These are phyloP conservation scores for Sphagnum fallax DNA, from an alignment of 228 moss, liverwort and hornwort genomes.

Conservation along the genomic window DNA sequence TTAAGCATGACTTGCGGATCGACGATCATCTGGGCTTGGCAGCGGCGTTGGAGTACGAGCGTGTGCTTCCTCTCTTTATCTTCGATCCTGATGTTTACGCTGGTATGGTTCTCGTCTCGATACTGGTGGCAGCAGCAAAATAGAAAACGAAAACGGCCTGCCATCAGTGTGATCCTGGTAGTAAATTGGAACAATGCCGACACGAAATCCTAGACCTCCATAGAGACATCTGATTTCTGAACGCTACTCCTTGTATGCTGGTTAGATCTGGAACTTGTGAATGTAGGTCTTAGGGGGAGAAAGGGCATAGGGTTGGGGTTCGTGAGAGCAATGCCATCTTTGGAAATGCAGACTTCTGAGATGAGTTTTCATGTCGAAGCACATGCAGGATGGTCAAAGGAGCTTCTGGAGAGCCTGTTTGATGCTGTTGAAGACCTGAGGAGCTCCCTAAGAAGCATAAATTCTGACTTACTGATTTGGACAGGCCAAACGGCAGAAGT, in stretches of 20 bases:
- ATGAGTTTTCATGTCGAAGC: not conserved
- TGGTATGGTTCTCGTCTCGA: conserved; percentile 32
- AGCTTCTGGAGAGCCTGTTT: conserved; percentile 60
- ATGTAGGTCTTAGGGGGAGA: too few species aligned
- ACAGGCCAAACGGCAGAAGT: conserved; percentile 58
- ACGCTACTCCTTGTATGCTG: too few species aligned
- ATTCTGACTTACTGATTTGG: conserved; percentile 69
- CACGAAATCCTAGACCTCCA: too few species aligned
- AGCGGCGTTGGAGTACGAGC: conserved; percentile 46
- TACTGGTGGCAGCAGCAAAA: too few species aligned
- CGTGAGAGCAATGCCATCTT: too few species aligned
- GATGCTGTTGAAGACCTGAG: conserved; percentile 84
- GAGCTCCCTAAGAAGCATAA: conserved; percentile 42
- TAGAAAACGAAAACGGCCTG: too few species aligned
- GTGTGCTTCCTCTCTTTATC: conserved; percentile 75
- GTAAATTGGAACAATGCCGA: too few species aligned
- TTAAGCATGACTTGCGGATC: conserved; percentile 89
- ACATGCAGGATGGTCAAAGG: conserved; percentile 67
- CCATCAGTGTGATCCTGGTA: too few species aligned
- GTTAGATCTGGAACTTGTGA: too few species aligned
- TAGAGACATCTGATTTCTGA: too few species aligned
- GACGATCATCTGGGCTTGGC: conserved; percentile 88
- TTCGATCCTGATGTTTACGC: conserved; percentile 74
- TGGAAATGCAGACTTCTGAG: too few species aligned
- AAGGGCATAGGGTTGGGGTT: too few species aligned